Evolutionary conservation across 129 eudicot species (phyloP).

Genomic region (Artemisia argyi): DNA sequence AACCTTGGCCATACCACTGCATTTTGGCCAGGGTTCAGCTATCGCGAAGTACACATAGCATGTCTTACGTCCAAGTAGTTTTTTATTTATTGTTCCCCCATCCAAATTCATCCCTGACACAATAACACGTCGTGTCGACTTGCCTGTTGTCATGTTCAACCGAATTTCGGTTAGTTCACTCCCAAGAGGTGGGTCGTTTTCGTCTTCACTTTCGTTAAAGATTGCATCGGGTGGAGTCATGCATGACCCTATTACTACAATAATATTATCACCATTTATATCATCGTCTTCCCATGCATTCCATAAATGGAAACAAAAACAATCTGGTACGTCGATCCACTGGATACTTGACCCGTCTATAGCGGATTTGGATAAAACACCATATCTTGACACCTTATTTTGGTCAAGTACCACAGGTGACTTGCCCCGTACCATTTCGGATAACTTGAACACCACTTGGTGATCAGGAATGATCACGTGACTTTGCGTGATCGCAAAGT

Average conservation of each 20-base stretch:
- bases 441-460: constrained; percentile 45
- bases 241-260: too few relatives aligned
- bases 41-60: constrained; percentile 60
- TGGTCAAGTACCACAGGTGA: constrained; percentile 40
- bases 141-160: constrained; percentile 30
- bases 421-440: constrained; percentile 42
- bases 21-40: constrained; percentile 86
- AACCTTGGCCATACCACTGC: constrained; percentile 71
- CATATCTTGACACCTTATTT: constrained; percentile 42
- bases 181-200: too few relatives aligned
- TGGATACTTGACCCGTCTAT: constrained; percentile 30
- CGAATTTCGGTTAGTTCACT: background rate
- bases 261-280: too few relatives aligned
- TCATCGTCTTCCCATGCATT: constrained; percentile 45
- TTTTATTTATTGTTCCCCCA: constrained; percentile 56
- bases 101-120: constrained; percentile 59
- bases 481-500: constrained; percentile 46
- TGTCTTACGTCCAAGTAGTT: constrained; percentile 40
- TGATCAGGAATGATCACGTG: constrained; percentile 47
- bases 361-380: constrained; percentile 34
- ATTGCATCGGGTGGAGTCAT: too few relatives aligned
- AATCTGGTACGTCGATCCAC: constrained; percentile 44
- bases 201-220: too few relatives aligned
- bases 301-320: constrained; percentile 49
- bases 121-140: constrained; percentile 38